phyloP scores from a whole-genome alignment of 2,329 filamentous ascomycete genomes.

The Bisporella sp. region DNA sequence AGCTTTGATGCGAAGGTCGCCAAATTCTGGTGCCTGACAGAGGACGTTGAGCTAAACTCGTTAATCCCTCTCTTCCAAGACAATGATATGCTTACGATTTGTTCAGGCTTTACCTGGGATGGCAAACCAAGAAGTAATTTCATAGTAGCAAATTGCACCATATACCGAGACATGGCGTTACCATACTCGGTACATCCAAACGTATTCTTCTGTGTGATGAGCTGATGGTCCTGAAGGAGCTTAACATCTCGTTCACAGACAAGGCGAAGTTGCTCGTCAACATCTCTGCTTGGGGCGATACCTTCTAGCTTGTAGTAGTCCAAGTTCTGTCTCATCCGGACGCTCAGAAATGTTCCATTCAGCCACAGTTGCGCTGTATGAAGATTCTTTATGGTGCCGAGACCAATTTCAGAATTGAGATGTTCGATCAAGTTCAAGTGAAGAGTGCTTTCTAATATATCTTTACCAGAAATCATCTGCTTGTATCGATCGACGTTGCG shows the following conservation, averaged over 20 bases:
- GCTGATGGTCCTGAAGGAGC: conserved; percentile 50
- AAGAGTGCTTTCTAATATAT: conserved; percentile 69
- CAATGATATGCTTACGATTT: conserved; percentile 52
- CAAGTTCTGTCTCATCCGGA: conserved; percentile 66
- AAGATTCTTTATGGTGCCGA: conserved; percentile 63
- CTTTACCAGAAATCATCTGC: conserved; percentile 64
- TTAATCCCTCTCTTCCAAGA: conserved; percentile 12
- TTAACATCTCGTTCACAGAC: conserved; percentile 65
- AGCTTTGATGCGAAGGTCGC: conserved; percentile 61
- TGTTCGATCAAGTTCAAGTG: conserved; percentile 78
- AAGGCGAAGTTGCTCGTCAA: conserved; percentile 58
- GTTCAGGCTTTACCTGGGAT: conserved; percentile 51
- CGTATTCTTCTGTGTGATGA: conserved; percentile 43
- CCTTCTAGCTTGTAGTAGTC: conserved; percentile 60
- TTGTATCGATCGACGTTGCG: conserved; percentile 61
- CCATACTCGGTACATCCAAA: conserved; percentile 66
- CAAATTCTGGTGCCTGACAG: conserved; percentile 65
- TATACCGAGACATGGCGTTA: conserved; percentile 76
- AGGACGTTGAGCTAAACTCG: conserved; percentile 53
- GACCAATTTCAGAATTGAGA: conserved; percentile 74
- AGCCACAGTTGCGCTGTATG: conserved; percentile 68
- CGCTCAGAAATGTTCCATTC: conserved; percentile 67
- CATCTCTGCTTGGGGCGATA: conserved; percentile 37
- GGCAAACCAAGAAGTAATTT: conserved; percentile 57
- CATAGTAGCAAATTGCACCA: conserved; percentile 76